These are phyloP conservation scores for Coemansia sp. DNA, from an alignment of 192 early-diverging fungal genomes.

Conservation along the genomic window DNA sequence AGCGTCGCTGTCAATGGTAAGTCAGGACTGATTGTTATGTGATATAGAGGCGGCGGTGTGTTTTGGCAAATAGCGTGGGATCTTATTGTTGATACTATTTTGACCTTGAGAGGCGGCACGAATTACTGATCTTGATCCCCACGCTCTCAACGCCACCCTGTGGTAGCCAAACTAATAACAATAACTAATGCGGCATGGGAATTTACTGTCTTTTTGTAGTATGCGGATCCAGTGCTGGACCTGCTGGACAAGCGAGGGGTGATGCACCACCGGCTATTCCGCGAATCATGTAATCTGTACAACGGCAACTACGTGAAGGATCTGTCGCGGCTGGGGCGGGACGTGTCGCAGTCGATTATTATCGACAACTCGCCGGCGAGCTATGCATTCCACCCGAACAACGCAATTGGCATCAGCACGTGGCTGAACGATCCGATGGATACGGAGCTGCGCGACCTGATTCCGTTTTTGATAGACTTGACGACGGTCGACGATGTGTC, in stretches of 20 bases:
- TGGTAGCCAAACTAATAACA: neutral
- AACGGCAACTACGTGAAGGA: constrained; percentile 99
- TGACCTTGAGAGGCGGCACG: too few relatives aligned
- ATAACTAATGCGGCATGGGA: neutral
- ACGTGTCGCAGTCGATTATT: constrained; percentile 82
- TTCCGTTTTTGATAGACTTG: constrained; percentile 92
- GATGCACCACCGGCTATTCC: constrained; percentile 91
- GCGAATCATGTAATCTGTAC: constrained; percentile 92
- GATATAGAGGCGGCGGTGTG: neutral
- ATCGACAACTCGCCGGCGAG: constrained; percentile 97
- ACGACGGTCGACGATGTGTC: constrained; percentile 85
- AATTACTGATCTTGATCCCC: too few relatives aligned
- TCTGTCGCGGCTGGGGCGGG: constrained; percentile 82
- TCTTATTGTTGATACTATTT: neutral
- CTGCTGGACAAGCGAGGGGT: constrained; percentile 81
- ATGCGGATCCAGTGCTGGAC: constrained; percentile 97
- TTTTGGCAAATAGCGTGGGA: constrained; percentile 5
- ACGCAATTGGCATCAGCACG: constrained; percentile 92
- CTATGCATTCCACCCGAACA: constrained; percentile 92
- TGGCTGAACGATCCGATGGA: constrained; percentile 98
- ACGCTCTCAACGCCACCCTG: too few relatives aligned
- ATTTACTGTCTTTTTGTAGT: constrained; percentile 56
- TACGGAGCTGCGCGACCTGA: constrained; percentile 90
- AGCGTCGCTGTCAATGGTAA: constrained; percentile 80
- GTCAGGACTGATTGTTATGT: constrained; percentile 11